Evolutionary conservation across 2,329 filamentous ascomycete genomes (phyloP), one percentile per base, ranked within the genome.

Genomic region (Aspergillus hortae): DNA sequence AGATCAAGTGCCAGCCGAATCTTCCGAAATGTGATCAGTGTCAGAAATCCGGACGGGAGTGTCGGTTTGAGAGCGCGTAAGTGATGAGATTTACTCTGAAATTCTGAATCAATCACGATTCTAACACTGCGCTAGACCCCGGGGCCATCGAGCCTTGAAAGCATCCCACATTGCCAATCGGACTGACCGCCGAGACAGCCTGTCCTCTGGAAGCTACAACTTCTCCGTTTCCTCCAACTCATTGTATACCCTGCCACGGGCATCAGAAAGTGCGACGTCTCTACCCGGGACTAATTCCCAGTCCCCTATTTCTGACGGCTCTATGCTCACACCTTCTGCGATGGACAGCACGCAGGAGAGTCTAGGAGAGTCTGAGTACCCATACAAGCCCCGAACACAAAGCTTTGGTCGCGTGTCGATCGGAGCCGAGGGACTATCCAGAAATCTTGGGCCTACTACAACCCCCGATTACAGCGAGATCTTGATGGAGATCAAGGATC

Each of bases 1-100:
- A 96, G 79, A 95, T 96, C 75, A 96, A 95, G 71, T 96, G 92
- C 66, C 90, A 96, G 59, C 92, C 91, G 1, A 90, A 92, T 61
- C 87, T 84, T 58, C 89, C 89, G 36, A 90, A 90, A 61, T 96
- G 92, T 63, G 83, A 92, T 49, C 91, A 96, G 72, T 96, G 92
- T 69, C 88, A 94, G 67, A 96, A 95, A 74, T 92, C 92, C 66
- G 90, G 91, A 51, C 82, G 90, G 44, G 79, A 87, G 15, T 96
- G 92, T 81, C 87, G 87, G 71, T 91, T 90, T 66, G 89, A 90
- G 73, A 89, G 88, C 73, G 89, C 89, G 88, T 92, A 76, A 83
- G 87, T 86, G 36, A 17, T 14, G 15, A 25, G 44, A 7, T 27
- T 32, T 4, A 14, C 7, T n/a, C 12, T 41, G 21, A 43, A 33